Evolutionary conservation across 176 grass and related monocot genomes (phyloP).

Genomic region (Aegilops sharonensis): DNA sequence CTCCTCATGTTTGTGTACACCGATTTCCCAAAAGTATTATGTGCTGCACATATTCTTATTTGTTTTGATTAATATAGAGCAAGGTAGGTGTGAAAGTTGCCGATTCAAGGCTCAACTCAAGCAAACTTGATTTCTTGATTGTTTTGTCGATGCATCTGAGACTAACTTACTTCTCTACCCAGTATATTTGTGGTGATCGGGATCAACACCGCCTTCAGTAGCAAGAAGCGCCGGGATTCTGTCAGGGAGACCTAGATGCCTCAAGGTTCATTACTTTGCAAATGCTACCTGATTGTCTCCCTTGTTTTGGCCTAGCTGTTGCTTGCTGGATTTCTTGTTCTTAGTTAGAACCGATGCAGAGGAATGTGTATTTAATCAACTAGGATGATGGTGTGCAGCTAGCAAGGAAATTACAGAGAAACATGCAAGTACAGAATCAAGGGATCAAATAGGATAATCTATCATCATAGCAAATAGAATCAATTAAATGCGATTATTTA

Average conservation of each 20-base stretch:
- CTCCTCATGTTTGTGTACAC: no score
- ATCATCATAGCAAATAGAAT: not conserved
- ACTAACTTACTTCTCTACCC: no score
- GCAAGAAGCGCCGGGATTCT: slow-evolving; percentile 82
- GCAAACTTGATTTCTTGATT: no score
- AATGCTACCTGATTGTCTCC: not conserved
- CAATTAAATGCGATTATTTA: not conserved
- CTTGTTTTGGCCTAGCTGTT: not conserved
- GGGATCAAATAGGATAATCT: not conserved
- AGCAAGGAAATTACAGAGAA: not conserved
- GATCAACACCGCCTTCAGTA: slow-evolving; percentile 95
- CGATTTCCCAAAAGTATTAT: no score
- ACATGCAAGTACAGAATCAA: not conserved
- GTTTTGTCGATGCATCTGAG: no score
- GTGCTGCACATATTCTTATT: no score
- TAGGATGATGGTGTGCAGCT: not conserved
- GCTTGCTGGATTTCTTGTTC: not conserved
- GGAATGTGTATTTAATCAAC: slow-evolving; percentile 10
- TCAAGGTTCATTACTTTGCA: slow-evolving; percentile 55
- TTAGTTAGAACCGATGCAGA: slow-evolving; percentile 23
- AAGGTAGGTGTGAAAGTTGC: no score
- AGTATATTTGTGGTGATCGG: slow-evolving; percentile 64
- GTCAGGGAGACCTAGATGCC: slow-evolving; percentile 94
- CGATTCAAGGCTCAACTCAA: no score
- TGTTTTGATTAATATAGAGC: no score